Conservation (phyloP, 129 eudicot genomes). For the Heracleum sosnowskyi region DNA sequence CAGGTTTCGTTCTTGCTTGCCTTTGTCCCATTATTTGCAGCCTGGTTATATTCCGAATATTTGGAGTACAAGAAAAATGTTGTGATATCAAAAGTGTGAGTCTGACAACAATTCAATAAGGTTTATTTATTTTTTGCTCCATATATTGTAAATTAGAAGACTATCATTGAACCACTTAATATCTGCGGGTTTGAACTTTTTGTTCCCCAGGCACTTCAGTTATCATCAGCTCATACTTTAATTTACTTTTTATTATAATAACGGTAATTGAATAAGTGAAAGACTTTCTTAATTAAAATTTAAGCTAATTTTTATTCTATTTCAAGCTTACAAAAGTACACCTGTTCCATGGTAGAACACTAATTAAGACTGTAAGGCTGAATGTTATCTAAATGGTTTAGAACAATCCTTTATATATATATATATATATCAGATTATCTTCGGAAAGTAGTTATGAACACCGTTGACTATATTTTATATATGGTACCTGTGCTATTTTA, state of each 20-base stretch:
- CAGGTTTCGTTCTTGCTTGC: slow-evolving; percentile 88
- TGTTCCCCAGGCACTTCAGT: not conserved
- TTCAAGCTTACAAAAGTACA: not conserved
- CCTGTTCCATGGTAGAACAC: not conserved
- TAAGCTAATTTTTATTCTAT: not conserved
- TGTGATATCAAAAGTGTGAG: slow-evolving; percentile 49
- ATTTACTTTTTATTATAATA: not conserved
- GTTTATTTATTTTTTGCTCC: not conserved
- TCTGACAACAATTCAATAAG: slow-evolving; percentile 1
- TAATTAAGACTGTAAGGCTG: not conserved
- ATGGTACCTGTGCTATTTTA: not conserved
- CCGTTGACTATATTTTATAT: not conserved
- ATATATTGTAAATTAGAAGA: too few species aligned
- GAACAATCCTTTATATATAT: not conserved
- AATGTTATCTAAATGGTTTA: not conserved
- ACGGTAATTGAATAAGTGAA: not conserved
- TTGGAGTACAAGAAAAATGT: slow-evolving; percentile 62
- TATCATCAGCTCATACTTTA: not conserved
- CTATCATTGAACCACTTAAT: not conserved
- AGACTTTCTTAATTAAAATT: not conserved
- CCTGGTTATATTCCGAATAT: slow-evolving; percentile 80
- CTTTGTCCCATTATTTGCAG: slow-evolving; percentile 46
- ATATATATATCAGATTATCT: not conserved
- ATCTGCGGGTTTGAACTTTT: not conserved
- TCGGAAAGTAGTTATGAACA: not conserved